phyloP scores from a whole-genome alignment of 768 basidiomycete genomes.

The Lyophyllum shimeji region DNA sequence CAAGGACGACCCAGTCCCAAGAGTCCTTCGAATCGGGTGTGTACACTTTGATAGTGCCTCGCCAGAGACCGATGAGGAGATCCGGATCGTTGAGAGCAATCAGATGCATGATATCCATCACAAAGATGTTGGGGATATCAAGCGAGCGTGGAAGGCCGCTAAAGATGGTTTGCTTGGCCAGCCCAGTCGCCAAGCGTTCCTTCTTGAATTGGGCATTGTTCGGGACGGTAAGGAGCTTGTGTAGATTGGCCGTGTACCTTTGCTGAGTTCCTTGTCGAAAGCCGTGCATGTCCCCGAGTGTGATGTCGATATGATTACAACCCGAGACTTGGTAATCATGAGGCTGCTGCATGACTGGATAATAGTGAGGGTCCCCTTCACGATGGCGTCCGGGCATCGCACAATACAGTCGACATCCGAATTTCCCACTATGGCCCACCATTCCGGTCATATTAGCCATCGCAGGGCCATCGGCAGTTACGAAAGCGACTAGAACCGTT shows the following conservation, averaged over 20 bases:
- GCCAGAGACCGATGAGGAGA: conserved; percentile 34
- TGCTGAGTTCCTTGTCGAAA: background rate
- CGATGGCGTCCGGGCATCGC: conserved; percentile 24
- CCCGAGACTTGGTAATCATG: conserved; percentile 22
- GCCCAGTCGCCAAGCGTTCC: conserved; percentile 29
- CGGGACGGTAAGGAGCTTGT: background rate
- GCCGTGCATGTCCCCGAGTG: conserved; percentile 7
- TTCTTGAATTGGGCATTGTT: background rate
- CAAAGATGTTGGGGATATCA: conserved; percentile 32
- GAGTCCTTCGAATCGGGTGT: conserved; percentile 1
- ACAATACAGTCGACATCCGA: conserved; percentile 36
- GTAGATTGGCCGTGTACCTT: conserved; percentile 9
- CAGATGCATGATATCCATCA: conserved; percentile 43
- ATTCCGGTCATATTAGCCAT: conserved; percentile 25
- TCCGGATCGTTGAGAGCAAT: conserved; percentile 33
- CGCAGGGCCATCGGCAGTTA: conserved; percentile 32
- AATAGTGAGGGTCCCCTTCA: conserved; percentile 24
- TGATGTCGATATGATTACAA: conserved; percentile 26
- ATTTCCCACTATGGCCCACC: conserved; percentile 31
- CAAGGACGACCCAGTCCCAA: conserved; percentile 10
- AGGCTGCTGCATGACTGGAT: conserved; percentile 26
- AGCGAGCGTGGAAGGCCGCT: conserved; percentile 28
- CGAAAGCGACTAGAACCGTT: conserved; percentile 23
- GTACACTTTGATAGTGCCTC: conserved; percentile 27
- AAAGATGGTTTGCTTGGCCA: conserved; percentile 35